Percentiles rank a stretch among this genome's conserved stretches.
Evolutionary conservation across 1,284 basidiomycete genomes (phyloP).

Genomic region (Binderoboletus segoi): DNA sequence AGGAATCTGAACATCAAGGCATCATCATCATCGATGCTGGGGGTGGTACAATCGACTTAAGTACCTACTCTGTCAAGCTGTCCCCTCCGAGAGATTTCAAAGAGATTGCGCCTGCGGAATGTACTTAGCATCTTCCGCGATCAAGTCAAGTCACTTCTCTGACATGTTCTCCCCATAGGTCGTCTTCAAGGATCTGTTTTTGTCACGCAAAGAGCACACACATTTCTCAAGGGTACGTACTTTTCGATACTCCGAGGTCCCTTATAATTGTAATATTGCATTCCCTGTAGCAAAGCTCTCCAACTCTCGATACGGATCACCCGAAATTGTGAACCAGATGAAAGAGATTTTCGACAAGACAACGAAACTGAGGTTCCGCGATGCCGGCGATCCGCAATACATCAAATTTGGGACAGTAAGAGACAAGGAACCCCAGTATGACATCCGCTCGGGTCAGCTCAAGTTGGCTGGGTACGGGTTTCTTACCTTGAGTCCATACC

Average conservation of each 20-base stretch:
- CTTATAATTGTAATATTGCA: constrained; percentile 30
- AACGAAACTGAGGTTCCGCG: constrained; percentile 50
- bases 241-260: too few relatives aligned
- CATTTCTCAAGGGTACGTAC: constrained; percentile 38
- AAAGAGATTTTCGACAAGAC: constrained; percentile 51
- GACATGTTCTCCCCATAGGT: constrained; percentile 28
- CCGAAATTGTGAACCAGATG: constrained; percentile 46
- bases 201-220: constrained; percentile 45
- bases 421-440: constrained; percentile 47
- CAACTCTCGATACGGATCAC: too few relatives aligned
- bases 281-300: neutral
- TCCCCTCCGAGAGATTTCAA: constrained; percentile 36
- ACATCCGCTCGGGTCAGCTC: constrained; percentile 50
- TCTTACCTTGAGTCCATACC: neutral
- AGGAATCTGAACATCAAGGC: constrained; percentile 34
- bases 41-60: constrained; percentile 59
- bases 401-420: constrained; percentile 52
- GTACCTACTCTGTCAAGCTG: constrained; percentile 43
- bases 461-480: constrained; percentile 42
- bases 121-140: constrained; percentile 33
- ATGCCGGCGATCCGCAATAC: constrained; percentile 44
- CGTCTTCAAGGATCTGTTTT: constrained; percentile 41
- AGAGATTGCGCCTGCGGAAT: constrained; percentile 45
- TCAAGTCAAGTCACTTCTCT: neutral
- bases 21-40: constrained; percentile 55